These are phyloP conservation scores for Lentinula boryana DNA, from an alignment of 768 basidiomycete species.

Conservation along the genomic window DNA sequence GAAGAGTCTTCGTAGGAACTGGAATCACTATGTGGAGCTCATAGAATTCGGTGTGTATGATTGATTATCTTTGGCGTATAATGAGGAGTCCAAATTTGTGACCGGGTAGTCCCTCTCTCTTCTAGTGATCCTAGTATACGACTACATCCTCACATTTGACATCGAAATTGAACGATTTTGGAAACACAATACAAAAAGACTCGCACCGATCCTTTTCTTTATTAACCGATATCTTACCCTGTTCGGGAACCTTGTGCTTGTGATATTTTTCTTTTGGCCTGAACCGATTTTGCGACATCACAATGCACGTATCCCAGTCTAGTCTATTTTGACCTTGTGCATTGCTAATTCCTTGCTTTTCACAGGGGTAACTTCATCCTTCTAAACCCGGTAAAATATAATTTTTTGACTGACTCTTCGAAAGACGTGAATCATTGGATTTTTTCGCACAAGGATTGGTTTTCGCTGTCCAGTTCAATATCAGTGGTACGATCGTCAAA, in stretches of 20 bases:
- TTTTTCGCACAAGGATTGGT: background rate
- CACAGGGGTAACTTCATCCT: background rate
- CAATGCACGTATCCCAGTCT: background rate
- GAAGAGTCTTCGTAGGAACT: background rate
- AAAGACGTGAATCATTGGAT: background rate
- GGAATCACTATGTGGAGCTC: background rate
- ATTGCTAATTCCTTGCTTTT: background rate
- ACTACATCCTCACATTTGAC: background rate
- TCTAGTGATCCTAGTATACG: slow-evolving; percentile 5
- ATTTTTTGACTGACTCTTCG: background rate
- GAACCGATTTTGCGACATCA: background rate
- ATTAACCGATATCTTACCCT: slow-evolving; percentile 3
- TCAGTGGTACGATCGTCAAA: background rate
- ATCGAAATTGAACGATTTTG: slow-evolving; percentile 1
- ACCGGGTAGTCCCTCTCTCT: background rate
- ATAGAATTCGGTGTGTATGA: background rate
- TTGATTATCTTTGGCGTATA: no score
- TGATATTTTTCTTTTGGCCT: background rate
- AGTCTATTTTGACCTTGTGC: background rate
- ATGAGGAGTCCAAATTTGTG: no score
- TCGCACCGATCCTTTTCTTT: slow-evolving; percentile 1
- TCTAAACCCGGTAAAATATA: background rate
- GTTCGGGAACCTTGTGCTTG: background rate
- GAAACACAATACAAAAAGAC: background rate
- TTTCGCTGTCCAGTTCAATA: background rate